Percentiles rank a stretch among this genome's conserved stretches.
These are phyloP conservation scores for Neoboletus subvelutipes DNA, from an alignment of 768 basidiomycete genomes.

Conservation along the genomic window DNA sequence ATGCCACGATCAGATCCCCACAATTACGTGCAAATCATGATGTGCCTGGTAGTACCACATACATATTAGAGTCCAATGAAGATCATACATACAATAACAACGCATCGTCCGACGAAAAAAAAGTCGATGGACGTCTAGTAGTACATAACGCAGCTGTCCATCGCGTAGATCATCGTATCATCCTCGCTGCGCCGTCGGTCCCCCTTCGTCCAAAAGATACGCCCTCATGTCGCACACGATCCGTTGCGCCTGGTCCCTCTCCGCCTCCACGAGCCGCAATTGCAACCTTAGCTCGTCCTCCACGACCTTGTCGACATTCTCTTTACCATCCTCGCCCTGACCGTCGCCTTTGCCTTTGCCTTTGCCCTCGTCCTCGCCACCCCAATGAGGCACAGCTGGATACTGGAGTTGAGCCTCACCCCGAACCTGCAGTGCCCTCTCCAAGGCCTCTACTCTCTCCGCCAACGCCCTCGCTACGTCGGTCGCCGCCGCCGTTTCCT, in stretches of 20 bases:
- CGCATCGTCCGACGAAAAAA: too few species aligned
- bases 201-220: constrained; percentile 14
- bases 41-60: too few species aligned
- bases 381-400: neutral
- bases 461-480: constrained; percentile 17
- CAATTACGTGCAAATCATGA: too few species aligned
- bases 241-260: constrained; percentile 20
- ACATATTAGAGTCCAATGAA: too few species aligned
- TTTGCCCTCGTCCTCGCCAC: neutral
- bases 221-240: constrained; percentile 18
- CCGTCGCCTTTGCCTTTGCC: too few species aligned
- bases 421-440: constrained; percentile 14
- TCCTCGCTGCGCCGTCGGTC: neutral
- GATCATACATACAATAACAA: too few species aligned
- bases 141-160: too few species aligned
- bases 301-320: neutral
- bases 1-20: too few species aligned
- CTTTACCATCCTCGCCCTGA: neutral
- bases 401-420: neutral
- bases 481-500: constrained; percentile 18
- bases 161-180: too few species aligned
- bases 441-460: constrained; percentile 27
- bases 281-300: constrained; percentile 12
- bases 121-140: too few species aligned
- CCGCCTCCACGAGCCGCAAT: constrained; percentile 16